Evolutionary conservation across 805 yeast genomes (phyloP).

Genomic region (Jamesozyma hellenica): DNA sequence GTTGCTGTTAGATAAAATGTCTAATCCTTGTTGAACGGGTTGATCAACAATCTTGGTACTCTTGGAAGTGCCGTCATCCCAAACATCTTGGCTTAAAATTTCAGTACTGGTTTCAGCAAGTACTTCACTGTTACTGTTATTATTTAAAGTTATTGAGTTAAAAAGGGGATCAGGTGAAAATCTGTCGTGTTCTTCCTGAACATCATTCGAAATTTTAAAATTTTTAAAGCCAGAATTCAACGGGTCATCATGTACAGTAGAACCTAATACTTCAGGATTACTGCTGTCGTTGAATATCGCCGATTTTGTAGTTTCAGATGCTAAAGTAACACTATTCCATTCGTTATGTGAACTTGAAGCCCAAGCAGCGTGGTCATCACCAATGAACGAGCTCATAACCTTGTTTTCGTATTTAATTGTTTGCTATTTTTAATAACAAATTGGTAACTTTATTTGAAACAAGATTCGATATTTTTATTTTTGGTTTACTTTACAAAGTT

Average conservation of each 20-base stretch:
- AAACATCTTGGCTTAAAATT: constrained; percentile 9
- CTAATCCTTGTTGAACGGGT: too few relatives aligned
- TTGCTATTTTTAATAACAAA: too few relatives aligned
- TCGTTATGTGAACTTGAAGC: constrained; percentile 1
- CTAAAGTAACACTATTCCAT: neutral
- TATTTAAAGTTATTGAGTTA: neutral
- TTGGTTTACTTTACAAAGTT: too few relatives aligned
- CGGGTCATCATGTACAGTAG: neutral
- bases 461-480: too few relatives aligned
- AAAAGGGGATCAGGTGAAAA: constrained; percentile 41
- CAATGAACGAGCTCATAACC: constrained; percentile 3
- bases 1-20: neutral
- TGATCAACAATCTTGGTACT: too few relatives aligned
- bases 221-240: neutral
- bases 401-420: too few relatives aligned
- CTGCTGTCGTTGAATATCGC: too few relatives aligned
- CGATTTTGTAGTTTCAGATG: neutral
- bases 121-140: constrained; percentile 1
- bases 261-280: neutral
- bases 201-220: neutral
- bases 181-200: neutral
- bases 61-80: constrained; percentile 7
- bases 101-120: constrained; percentile 1
- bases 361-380: constrained; percentile 13
- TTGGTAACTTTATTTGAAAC: too few relatives aligned